phyloP scores from a whole-genome alignment of 2,329 filamentous ascomycete species.

The Cadophora malorum region DNA sequence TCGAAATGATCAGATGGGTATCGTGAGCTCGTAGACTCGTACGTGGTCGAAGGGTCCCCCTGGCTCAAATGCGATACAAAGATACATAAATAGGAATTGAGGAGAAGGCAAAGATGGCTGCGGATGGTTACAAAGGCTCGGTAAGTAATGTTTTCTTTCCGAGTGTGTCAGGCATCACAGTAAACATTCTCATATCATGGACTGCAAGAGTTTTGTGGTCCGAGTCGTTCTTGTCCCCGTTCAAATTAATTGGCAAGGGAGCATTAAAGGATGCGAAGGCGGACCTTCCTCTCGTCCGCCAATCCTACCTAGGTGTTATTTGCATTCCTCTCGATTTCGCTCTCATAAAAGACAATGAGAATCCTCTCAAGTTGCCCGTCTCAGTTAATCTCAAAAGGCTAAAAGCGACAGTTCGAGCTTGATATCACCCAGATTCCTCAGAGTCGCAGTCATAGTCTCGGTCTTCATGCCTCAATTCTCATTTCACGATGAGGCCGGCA shows the following conservation, averaged over 20 bases:
- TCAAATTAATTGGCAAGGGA: conserved; percentile 13
- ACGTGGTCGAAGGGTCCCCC: background rate
- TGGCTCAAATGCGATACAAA: background rate
- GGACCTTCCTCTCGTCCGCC: background rate
- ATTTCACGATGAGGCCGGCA: conserved; percentile 4
- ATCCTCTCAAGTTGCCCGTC: background rate
- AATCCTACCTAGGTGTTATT: background rate
- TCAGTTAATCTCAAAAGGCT: background rate
- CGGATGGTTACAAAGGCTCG: background rate
- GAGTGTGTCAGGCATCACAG: background rate
- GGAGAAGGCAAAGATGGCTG: background rate
- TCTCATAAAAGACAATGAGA: no score
- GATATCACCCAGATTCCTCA: background rate
- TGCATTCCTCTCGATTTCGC: background rate
- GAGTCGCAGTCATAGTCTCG: background rate
- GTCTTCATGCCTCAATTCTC: background rate
- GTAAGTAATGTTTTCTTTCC: background rate
- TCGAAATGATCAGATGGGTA: background rate
- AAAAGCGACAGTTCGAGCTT: background rate
- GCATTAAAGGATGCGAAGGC: conserved; percentile 6
- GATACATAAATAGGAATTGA: background rate
- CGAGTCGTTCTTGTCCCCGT: background rate
- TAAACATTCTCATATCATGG: background rate
- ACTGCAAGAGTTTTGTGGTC: background rate
- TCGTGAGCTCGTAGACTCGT: background rate